Evolutionary conservation across 257 asterid species (phyloP).

Genomic region (Nicotiana knightiana): DNA sequence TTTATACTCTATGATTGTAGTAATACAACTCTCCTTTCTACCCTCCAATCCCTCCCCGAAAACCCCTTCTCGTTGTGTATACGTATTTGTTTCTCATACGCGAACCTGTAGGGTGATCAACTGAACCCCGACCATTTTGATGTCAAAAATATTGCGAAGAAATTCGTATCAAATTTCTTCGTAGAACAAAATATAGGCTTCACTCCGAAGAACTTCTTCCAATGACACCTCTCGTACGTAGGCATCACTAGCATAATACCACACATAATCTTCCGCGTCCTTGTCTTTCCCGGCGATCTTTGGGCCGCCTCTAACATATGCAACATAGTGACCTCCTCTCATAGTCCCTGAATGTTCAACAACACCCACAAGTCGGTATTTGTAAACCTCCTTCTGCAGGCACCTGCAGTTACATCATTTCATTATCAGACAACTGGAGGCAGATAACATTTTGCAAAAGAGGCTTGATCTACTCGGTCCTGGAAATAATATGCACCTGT

Average conservation of each 20-base stretch:
- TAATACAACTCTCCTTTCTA: slow-evolving; percentile 18
- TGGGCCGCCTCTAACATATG: slow-evolving; percentile 55
- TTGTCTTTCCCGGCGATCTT: slow-evolving; percentile 10
- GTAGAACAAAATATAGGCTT: slow-evolving; percentile 85
- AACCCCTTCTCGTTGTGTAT: neutral
- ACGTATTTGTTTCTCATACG: neutral
- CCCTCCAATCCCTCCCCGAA: neutral
- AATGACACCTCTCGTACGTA: slow-evolving; percentile 53
- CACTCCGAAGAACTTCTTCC: slow-evolving; percentile 57
- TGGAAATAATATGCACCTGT: neutral
- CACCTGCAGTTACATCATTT: slow-evolving; percentile 32
- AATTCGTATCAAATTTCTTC: slow-evolving; percentile 44
- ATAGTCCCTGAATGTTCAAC: slow-evolving; percentile 86
- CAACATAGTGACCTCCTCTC: slow-evolving; percentile 87
- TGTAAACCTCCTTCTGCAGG: slow-evolving; percentile 22
- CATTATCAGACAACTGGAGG: neutral
- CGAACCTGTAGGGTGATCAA: neutral
- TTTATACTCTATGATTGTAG: slow-evolving; percentile 21
- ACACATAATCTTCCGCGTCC: slow-evolving; percentile 27
- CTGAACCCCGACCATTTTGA: slow-evolving; percentile 21
- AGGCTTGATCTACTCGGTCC: neutral
- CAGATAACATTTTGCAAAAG: neutral
- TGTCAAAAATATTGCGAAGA: slow-evolving; percentile 13
- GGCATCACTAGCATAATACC: slow-evolving; percentile 81
- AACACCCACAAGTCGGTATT: slow-evolving; percentile 61